phyloP scores from a whole-genome alignment of 2,329 filamentous ascomycete species.

The Pseudodiploospora longispora region DNA sequence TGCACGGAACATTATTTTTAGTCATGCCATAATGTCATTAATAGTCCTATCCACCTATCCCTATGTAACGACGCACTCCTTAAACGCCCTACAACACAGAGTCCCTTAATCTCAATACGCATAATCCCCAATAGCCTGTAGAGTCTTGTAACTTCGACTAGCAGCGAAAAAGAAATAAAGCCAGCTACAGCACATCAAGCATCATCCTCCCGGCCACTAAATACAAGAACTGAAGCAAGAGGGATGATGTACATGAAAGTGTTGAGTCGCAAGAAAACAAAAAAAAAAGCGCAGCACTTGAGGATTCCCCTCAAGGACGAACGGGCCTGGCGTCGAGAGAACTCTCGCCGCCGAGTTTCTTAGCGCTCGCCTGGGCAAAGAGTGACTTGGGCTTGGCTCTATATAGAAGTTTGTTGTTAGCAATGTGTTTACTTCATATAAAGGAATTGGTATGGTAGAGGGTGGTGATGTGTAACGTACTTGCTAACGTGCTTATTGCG shows the following conservation, averaged over 20 bases:
- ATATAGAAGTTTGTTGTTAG: conserved; percentile 23
- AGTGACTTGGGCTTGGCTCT: conserved; percentile 61
- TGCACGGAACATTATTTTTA: no score
- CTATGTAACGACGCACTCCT: no score
- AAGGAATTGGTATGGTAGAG: neutral
- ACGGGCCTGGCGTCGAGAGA: conserved; percentile 30
- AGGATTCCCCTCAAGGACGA: neutral
- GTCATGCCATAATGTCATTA: no score
- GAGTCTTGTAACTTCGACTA: no score
- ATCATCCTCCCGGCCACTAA: conserved; percentile 1
- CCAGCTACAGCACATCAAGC: neutral
- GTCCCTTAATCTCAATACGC: no score
- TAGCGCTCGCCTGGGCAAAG: conserved; percentile 57
- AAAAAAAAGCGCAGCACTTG: conserved; percentile 1
- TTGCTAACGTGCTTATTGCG: conserved; percentile 74
- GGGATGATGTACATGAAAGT: neutral
- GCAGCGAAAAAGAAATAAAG: neutral
- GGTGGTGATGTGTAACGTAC: conserved; percentile 38
- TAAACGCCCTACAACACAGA: no score
- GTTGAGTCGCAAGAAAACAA: neutral
- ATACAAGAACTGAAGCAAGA: conserved; percentile 1
- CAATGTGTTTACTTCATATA: neutral
- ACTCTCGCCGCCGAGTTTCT: conserved; percentile 47
- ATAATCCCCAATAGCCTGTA: no score
- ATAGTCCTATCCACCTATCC: no score